Base-by-base conservation (phyloP, 1,284 basidiomycete species). In the Pterulicium gracile region DNA sequence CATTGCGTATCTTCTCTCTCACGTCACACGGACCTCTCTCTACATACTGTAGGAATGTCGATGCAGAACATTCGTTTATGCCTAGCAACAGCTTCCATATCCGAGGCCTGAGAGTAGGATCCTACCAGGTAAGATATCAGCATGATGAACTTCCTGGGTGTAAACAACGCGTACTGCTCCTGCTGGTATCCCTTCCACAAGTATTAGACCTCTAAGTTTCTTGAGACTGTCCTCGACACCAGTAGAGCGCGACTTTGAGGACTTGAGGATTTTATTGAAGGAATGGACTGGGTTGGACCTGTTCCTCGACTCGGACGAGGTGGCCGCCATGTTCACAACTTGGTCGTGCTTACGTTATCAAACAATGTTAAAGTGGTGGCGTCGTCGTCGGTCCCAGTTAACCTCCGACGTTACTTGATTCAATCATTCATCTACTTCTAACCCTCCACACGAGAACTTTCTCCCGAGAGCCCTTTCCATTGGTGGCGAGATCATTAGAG, bases 71-170 rank as follows among this genome's bases (percentile, higher is more conserved):
- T 18, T 86, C 79, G 48, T 84, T 81, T 1, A 95, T 81, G 43
- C 82, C 77, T 35, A 97, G 69, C 34, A 96, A 73, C 45, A 96
- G 83, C 65, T 95, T 95, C 93, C 93, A 97, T 68, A 91, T 81
- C 46, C 84, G 72, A 34, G 87, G 84, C 24, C 87, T 75, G 24
- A 89, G 65, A 4, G 81, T 81, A 19, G 81, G 64, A 54, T 89
- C 87, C 86, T 89, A 43, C 36, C 42, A 20, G 19, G n/a, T 13
- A 18, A 42, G 19, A 35, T 44, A 55, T 61, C 23, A 47, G 14
- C 22, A 35, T 18, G 27, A 46, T 24, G 45, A 15, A 45, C 35
- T 44, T 54, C 54, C 2, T 27, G 45, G 24, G 44, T n/a, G 39
- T 10, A 41, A 17, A 41, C 44, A 12, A 32, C 17, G 59, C 67